Evolutionary conservation across 2,329 filamentous ascomycete species (phyloP).

Genomic region (Clonostachys chloroleuca): DNA sequence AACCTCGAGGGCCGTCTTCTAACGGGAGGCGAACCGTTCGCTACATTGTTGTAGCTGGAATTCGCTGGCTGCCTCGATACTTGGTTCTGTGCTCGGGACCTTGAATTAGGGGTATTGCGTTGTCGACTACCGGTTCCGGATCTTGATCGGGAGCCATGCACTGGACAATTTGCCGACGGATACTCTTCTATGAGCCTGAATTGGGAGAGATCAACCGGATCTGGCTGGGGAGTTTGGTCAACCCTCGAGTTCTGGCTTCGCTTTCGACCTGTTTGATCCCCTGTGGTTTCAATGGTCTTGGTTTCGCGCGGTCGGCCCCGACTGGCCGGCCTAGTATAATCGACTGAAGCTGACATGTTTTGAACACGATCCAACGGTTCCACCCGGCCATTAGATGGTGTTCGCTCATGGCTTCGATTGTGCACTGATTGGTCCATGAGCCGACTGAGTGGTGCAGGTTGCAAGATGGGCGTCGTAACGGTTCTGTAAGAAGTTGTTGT

Average conservation of each 20-base stretch:
- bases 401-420: background rate
- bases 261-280: background rate
- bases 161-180: slow-evolving; percentile 10
- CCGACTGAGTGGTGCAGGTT: too few species aligned
- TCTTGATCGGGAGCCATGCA: slow-evolving; percentile 10
- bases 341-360: too few species aligned
- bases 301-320: background rate
- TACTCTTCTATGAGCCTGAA: slow-evolving; percentile 13
- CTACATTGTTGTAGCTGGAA: too few species aligned
- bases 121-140: slow-evolving; percentile 4
- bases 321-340: background rate
- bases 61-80: too few species aligned
- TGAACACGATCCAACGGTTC: too few species aligned
- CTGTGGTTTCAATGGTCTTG: background rate
- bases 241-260: background rate
- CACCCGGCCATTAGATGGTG: background rate
- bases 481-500: too few species aligned
- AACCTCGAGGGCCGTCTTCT: too few species aligned
- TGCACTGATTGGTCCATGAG: too few species aligned
- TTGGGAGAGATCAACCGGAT: slow-evolving; percentile 12
- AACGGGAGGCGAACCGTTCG: too few species aligned
- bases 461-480: too few species aligned
- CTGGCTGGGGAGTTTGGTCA: background rate
- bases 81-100: too few species aligned
- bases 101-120: too few species aligned